Conservation (phyloP, 257 asterid genomes). For the Apocynum venetum region DNA sequence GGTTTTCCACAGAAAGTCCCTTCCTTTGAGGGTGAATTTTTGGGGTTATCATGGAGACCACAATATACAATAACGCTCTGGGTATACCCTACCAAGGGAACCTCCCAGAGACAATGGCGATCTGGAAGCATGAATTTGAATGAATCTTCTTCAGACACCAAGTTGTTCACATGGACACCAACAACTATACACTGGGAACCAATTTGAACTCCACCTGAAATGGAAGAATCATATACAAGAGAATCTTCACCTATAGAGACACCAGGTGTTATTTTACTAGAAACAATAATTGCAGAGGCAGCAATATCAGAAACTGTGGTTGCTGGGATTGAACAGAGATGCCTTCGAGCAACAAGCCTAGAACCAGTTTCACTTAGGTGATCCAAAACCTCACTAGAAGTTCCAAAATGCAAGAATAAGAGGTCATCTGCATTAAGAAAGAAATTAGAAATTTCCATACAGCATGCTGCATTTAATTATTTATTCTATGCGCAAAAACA, state of each 20-base stretch:
- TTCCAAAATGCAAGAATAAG: slow-evolving; percentile 91
- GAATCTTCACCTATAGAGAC: slow-evolving; percentile 91
- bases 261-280: slow-evolving; percentile 77
- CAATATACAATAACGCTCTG: slow-evolving; percentile 79
- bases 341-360: slow-evolving; percentile 86
- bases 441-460: slow-evolving; percentile 1
- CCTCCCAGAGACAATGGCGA: slow-evolving; percentile 99
- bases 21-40: slow-evolving; percentile 46
- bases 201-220: slow-evolving; percentile 66
- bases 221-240: slow-evolving; percentile 79
- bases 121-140: slow-evolving; percentile 86
- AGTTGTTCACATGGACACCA: slow-evolving; percentile 48
- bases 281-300: slow-evolving; percentile 81
- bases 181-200: slow-evolving; percentile 92
- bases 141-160: slow-evolving; percentile 24
- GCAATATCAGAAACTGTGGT: slow-evolving; percentile 86
- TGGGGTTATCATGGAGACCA: slow-evolving; percentile 95
- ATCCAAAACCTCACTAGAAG: slow-evolving; percentile 95
- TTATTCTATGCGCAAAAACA: background rate
- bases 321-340: slow-evolving; percentile 89
- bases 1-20: slow-evolving; percentile 98
- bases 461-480: background rate
- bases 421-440: slow-evolving; percentile 57
- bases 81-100: slow-evolving; percentile 64
- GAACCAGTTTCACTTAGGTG: slow-evolving; percentile 80